Evolutionary conservation across 257 asterid genomes (phyloP).

Genomic region (Schizonepeta tenuifolia): DNA sequence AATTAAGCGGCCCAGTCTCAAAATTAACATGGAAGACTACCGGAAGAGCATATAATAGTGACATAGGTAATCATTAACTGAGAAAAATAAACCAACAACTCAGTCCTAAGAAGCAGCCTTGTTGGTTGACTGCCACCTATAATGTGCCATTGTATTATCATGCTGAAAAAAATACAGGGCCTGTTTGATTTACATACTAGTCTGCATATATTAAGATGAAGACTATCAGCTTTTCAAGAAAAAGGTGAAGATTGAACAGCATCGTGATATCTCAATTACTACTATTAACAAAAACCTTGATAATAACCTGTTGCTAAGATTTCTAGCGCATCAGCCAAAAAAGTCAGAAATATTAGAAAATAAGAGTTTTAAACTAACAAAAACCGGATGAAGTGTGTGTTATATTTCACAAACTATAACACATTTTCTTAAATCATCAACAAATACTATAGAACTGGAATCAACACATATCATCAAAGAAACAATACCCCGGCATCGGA

Average conservation of each 20-base stretch:
- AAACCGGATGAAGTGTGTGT: not conserved
- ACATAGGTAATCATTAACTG: not conserved
- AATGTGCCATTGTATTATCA: conserved; percentile 2
- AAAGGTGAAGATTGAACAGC: not conserved
- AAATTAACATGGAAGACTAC: conserved; percentile 21
- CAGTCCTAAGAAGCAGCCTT: not conserved
- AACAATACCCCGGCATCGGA: conserved; percentile 68
- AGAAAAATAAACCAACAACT: not conserved
- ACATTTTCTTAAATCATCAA: not conserved
- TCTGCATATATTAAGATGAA: not conserved
- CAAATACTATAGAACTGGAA: conserved; percentile 53
- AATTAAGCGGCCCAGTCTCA: not conserved
- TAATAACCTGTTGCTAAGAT: not conserved
- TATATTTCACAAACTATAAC: conserved; percentile 17
- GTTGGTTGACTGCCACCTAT: not conserved
- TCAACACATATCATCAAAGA: conserved; percentile 5
- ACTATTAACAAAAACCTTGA: not conserved
- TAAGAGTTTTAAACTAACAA: conserved; percentile 10
- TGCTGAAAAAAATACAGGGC: not conserved
- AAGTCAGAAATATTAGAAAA: not conserved
- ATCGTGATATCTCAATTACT: conserved; percentile 16
- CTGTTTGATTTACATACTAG: not conserved
- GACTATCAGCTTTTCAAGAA: no score
- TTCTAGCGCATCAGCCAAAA: not conserved
- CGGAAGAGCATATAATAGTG: not conserved